Conservation (phyloP, 371 early-diverging fungal genomes). For the Funneliformis caledonium region DNA sequence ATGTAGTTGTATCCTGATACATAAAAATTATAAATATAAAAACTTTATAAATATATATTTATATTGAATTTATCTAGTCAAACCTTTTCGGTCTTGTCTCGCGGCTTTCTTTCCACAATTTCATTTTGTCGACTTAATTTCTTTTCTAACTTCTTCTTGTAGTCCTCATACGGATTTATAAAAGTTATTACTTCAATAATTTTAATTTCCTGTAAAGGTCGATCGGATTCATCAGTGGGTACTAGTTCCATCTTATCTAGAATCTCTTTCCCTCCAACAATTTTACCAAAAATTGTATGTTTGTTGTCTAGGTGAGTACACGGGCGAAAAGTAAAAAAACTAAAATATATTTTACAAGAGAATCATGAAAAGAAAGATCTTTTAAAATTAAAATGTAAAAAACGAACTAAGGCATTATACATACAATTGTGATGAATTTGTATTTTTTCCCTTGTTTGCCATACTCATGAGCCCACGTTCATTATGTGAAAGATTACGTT, state of each 20-base stretch:
- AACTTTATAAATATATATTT: no score
- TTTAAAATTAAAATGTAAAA: neutral
- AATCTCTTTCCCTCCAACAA: conserved; percentile 84
- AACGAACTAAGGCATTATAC: conserved; percentile 39
- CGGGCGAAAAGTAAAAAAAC: conserved; percentile 84
- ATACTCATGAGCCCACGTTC: conserved; percentile 81
- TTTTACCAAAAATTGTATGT: conserved; percentile 90
- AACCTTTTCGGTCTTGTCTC: conserved; percentile 46
- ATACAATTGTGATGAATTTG: conserved; percentile 91
- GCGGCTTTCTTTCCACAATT: conserved; percentile 43
- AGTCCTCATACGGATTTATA: conserved; percentile 87
- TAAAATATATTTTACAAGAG: conserved; percentile 42
- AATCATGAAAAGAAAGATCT: neutral
- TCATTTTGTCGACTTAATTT: conserved; percentile 62
- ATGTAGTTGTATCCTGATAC: conserved; percentile 60
- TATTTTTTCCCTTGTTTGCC: conserved; percentile 90
- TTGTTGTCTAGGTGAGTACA: conserved; percentile 87
- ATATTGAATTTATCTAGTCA: no score
- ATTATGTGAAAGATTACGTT: conserved; percentile 72
- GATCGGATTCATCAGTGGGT: conserved; percentile 73
- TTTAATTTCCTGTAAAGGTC: conserved; percentile 72
- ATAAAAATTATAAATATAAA: neutral
- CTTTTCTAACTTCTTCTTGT: conserved; percentile 59
- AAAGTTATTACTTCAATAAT: conserved; percentile 77
- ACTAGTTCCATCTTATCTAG: conserved; percentile 80